Percentiles rank a stretch among this genome's conserved stretches.
These are phyloP conservation scores for Cyclanthera cordifolia DNA, from an alignment of 306 rosid species.

Conservation along the genomic window DNA sequence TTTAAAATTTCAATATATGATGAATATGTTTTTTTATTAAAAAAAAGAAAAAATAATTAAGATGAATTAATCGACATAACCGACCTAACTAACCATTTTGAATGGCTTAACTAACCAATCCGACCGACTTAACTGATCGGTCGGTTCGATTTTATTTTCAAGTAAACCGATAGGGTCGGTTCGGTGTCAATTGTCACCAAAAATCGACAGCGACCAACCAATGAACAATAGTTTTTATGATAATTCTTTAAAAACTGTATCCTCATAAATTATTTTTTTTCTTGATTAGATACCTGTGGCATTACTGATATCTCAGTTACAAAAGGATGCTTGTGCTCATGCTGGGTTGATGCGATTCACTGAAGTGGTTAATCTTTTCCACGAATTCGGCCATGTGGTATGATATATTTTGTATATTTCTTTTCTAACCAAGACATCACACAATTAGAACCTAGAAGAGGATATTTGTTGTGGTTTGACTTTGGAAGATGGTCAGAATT, in stretches of 20 bases:
- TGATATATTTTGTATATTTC: slow-evolving; percentile 25
- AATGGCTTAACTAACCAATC: too few species aligned
- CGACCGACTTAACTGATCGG: too few species aligned
- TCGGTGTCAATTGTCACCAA: too few species aligned
- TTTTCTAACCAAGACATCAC: background rate
- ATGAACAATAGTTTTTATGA: background rate
- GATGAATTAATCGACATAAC: too few species aligned
- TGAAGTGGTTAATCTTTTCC: slow-evolving; percentile 84
- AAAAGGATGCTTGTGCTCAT: slow-evolving; percentile 40
- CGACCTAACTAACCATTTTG: too few species aligned
- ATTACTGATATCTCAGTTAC: slow-evolving; percentile 57
- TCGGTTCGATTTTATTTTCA: too few species aligned
- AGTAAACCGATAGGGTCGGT: too few species aligned
- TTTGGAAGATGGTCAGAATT: background rate
- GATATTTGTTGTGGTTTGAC: background rate
- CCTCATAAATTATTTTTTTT: slow-evolving; percentile 13
- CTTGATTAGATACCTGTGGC: slow-evolving; percentile 63
- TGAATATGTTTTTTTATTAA: too few species aligned
- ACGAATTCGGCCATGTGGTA: slow-evolving; percentile 98
- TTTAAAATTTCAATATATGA: too few species aligned
- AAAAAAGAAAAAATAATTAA: too few species aligned
- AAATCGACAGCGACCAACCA: too few species aligned
- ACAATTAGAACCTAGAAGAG: background rate
- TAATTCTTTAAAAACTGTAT: background rate
- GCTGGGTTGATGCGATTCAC: slow-evolving; percentile 74